Conservation (phyloP, 768 basidiomycete genomes). For the Mycena capillaripes region DNA sequence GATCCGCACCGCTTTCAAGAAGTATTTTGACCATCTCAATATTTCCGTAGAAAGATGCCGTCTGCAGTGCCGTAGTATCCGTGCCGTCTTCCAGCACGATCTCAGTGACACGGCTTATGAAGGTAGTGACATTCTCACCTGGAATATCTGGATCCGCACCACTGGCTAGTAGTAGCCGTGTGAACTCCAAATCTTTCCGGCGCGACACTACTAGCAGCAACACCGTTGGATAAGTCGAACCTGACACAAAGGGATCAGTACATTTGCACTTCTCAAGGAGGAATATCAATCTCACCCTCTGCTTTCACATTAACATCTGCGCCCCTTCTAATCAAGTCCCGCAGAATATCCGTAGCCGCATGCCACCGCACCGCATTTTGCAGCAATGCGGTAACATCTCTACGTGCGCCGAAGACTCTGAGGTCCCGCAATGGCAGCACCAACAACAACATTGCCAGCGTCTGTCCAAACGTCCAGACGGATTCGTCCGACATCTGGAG, state of each 20-base stretch:
- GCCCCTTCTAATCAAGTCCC: conserved; percentile 9
- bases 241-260: too few relatives aligned
- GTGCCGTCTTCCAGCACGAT: too few relatives aligned
- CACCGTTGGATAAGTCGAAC: background rate
- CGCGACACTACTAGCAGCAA: background rate
- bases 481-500: conserved; percentile 14
- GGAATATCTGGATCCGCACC: conserved; percentile 2
- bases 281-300: background rate
- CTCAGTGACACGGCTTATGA: too few relatives aligned
- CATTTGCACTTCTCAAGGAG: too few relatives aligned
- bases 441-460: conserved; percentile 38
- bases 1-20: background rate
- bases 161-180: background rate
- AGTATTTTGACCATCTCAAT: background rate
- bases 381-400: background rate
- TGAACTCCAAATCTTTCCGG: background rate
- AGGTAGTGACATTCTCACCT: background rate
- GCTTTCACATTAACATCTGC: conserved; percentile 1
- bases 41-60: background rate
- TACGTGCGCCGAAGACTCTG: background rate
- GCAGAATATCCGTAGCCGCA: background rate
- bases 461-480: conserved; percentile 40
- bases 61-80: background rate
- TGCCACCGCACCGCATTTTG: background rate
- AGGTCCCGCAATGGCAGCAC: conserved; percentile 40